phyloP scores from a whole-genome alignment of 768 basidiomycete genomes.

The Suillus brevipes region DNA sequence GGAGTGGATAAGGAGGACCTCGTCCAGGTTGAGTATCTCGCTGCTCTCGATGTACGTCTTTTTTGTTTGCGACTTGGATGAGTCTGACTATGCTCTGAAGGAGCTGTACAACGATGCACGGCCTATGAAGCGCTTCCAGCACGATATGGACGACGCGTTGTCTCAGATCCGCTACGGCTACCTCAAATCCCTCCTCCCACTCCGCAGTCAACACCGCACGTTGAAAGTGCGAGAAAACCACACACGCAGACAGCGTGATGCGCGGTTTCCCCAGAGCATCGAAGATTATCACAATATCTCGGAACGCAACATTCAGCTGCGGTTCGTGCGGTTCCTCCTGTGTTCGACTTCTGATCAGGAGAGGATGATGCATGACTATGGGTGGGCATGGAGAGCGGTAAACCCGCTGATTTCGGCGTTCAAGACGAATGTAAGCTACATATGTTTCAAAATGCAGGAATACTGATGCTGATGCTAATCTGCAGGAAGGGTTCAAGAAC shows the following conservation, averaged over 20 bases:
- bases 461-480: neutral
- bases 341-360: constrained; percentile 37
- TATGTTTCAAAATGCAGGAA: neutral
- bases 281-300: constrained; percentile 31
- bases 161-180: constrained; percentile 32
- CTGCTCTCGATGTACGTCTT: constrained; percentile 23
- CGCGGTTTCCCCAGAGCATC: constrained; percentile 33
- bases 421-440: constrained; percentile 40
- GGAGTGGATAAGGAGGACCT: constrained; percentile 27
- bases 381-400: constrained; percentile 54
- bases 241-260: constrained; percentile 29
- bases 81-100: constrained; percentile 14
- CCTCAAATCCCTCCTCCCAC: constrained; percentile 23
- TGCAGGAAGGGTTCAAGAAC: constrained; percentile 21
- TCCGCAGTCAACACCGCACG: constrained; percentile 13
- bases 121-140: constrained; percentile 21
- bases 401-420: constrained; percentile 43
- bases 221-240: constrained; percentile 23
- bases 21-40: constrained; percentile 26
- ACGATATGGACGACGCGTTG: constrained; percentile 31
- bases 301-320: constrained; percentile 46
- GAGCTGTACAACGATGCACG: constrained; percentile 19
- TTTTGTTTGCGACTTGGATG: neutral
- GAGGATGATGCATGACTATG: constrained; percentile 46
- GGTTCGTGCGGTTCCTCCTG: constrained; percentile 49